Base-by-base conservation (phyloP, 805 yeast species). In the Blastobotrys peoriensis region DNA sequence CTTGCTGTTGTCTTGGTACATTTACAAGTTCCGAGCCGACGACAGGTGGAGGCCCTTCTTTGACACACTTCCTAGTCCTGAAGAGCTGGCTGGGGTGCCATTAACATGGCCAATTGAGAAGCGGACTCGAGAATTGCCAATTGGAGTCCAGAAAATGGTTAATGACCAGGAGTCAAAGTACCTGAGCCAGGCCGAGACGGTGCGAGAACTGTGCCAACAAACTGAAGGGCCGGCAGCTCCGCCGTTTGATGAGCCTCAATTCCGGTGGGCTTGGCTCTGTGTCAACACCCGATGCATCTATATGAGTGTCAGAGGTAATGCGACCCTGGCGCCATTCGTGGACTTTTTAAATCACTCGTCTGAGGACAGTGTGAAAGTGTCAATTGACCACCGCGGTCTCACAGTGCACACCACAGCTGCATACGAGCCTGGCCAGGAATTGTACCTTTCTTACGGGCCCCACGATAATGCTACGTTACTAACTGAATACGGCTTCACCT, bases 281-380 rank as follows among this genome's bases (percentile, higher is more conserved):
- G 85, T 89, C 45, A 91, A 93, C 60, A 83, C 97, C 1, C 80
- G 98, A 65, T 91, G 98, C 61, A 68, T 91, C 4, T 89, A 87
- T 60, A 80, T 82, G 81, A 72, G 75, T 2, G 63, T 86, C 1
- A 37, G 43, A 17, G 33, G 44, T 16, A 37, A 45, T 15, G 30
- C 38, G 19, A 86, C 98, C 1, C 67, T 91, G 76, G 97, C 91
- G 0, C 98, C 98, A 0, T 81, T 70, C 50, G 88, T 89, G 19
- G 98, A 91, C 65, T 84, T 86, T 60, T 66, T 91, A 41, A 93
- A 91, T 63, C 98, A 91, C 48, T 46, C 51, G 17, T 75, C 43
- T 2, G 50, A 47, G 15, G 25, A 44, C 5, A 53, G 53, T 9
- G 59, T 63, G 5, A 44, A 43, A 8, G 51, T 61, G 20, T 58